Evolutionary conservation across 1,139 yeast species (phyloP), one percentile per base, ranked within the genome.

Genomic region (Scheffersomyces parashehatae): DNA sequence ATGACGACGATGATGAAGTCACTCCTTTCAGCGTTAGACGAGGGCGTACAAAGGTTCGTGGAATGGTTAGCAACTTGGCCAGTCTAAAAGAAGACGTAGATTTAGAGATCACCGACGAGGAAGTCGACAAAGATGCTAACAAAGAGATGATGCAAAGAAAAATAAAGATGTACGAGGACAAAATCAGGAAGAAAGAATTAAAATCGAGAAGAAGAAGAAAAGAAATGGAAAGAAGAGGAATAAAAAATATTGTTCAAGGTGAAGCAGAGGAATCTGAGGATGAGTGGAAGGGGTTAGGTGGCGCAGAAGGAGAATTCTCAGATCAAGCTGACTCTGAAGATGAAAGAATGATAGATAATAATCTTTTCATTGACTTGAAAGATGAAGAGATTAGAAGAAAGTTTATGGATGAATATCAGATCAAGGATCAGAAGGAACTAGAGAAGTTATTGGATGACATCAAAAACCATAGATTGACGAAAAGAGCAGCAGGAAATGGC

Each of bases 191-290:
- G 37, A 65, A 66, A 49, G 76, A 73, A 49, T 61, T 68, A 56
- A 68, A 58, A 49, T 56, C 65, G 11, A 64, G 73, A 31, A 65
- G 64, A 48, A 66, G 63, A 44, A 68, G 81, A 50, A 70, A 66
- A 52, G 83, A 77, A 51, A 65, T 78, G 65, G 82, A 73, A 51
- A 65, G 73, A 35, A 72, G 69, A 47, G 85, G 84, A 0, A 60
- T 81, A 29, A 70, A 71, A 45, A 68, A 70, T n/a, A 69, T 83
- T 15, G 70, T 86, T 48, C 91, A 87, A 49, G 87, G 85, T 36
- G 97, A 91, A 69, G 99, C 99, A 37, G 95, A 83, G 53, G 98
- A 93, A 69, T 88, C 97, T 35, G 98, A 93, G 51, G 98, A 91
- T 70, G 97, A 91, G 68, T 91, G 95, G 91, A 83, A 83, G 39